phyloP scores from a whole-genome alignment of 164 flowering plant genomes.

The Vitis cinerea region DNA sequence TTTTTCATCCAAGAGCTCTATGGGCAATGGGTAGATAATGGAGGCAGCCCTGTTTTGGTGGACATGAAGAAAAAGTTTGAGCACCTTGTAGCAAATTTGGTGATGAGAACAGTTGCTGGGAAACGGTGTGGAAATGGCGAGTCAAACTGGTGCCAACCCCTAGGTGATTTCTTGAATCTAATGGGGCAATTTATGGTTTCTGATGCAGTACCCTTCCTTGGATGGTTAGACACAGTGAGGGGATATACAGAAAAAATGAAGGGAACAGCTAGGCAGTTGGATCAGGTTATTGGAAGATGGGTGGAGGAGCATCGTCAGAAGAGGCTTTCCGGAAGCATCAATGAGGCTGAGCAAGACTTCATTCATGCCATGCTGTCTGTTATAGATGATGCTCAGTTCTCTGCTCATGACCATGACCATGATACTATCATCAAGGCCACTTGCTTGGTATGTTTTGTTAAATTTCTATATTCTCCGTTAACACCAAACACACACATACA shows the following conservation, averaged over 20 bases:
- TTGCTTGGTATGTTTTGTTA: conserved; percentile 16
- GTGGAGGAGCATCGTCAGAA: background rate
- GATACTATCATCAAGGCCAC: conserved; percentile 33
- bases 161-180: conserved; percentile 13
- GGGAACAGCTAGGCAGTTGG: conserved; percentile 15
- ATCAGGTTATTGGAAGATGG: background rate
- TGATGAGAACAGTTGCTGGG: too few species aligned
- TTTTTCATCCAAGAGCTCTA: too few species aligned
- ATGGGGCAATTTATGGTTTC: conserved; percentile 20
- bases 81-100: too few species aligned
- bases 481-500: too few species aligned
- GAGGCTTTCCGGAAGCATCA: background rate
- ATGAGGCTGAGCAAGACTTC: background rate
- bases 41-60: too few species aligned
- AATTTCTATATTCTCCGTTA: too few species aligned
- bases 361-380: conserved; percentile 18
- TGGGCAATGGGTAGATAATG: too few species aligned
- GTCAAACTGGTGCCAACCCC: conserved; percentile 6
- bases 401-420: conserved; percentile 6
- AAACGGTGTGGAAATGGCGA: conserved; percentile 25
- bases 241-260: conserved; percentile 29
- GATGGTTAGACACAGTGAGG: conserved; percentile 29
- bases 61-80: too few species aligned
- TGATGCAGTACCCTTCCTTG: conserved; percentile 33
- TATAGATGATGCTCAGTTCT: background rate